phyloP scores from a whole-genome alignment of 768 basidiomycete species.

The Suillus brevipes region DNA sequence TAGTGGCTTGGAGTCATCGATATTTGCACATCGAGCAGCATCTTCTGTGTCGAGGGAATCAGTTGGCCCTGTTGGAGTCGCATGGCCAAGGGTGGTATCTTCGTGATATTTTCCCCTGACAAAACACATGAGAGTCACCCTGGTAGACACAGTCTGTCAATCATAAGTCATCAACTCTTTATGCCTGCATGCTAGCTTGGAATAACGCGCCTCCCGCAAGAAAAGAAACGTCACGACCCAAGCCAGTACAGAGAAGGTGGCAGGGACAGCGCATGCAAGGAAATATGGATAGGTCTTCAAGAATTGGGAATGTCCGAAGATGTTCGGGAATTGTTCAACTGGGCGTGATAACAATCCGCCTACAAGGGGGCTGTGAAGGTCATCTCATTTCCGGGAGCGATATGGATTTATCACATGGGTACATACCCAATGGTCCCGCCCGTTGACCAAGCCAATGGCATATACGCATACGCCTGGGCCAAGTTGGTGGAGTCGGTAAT shows the following conservation, averaged over 20 bases:
- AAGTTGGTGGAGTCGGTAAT: slow-evolving; percentile 73
- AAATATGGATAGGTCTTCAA: slow-evolving; percentile 74
- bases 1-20: slow-evolving; percentile 37
- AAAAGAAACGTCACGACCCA: slow-evolving; percentile 53
- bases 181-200: background rate
- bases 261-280: slow-evolving; percentile 67
- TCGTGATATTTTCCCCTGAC: slow-evolving; percentile 20
- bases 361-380: slow-evolving; percentile 53
- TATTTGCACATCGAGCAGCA: slow-evolving; percentile 2
- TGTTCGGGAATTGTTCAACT: slow-evolving; percentile 59
- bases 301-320: slow-evolving; percentile 55
- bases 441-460: slow-evolving; percentile 54
- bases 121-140: slow-evolving; percentile 28
- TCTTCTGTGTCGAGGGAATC: slow-evolving; percentile 9
- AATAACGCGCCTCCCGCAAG: slow-evolving; percentile 51
- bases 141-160: slow-evolving; percentile 36
- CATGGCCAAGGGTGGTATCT: background rate
- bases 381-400: background rate
- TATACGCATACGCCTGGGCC: slow-evolving; percentile 63
- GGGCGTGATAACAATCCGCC: slow-evolving; percentile 72
- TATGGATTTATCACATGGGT: background rate
- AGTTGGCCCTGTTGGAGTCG: slow-evolving; percentile 14
- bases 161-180: background rate
- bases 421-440: slow-evolving; percentile 48
- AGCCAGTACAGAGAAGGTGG: slow-evolving; percentile 54